These are phyloP conservation scores for Bipolaris cookei DNA, from an alignment of 2,329 filamentous ascomycete genomes.

Conservation along the genomic window DNA sequence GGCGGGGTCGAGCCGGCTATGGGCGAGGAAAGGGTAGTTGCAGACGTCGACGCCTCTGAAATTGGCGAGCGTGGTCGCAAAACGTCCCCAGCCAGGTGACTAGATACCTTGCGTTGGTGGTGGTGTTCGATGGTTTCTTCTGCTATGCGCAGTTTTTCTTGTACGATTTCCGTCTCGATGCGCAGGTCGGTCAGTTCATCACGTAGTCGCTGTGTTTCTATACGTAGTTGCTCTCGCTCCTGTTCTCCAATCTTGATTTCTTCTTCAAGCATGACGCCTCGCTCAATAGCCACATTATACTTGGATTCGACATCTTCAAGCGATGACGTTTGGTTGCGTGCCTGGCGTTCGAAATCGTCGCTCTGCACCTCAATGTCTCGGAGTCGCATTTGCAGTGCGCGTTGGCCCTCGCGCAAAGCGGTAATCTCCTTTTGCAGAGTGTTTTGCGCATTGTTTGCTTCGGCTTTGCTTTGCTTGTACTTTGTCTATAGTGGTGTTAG, in stretches of 20 bases:
- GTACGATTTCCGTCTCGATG: constrained; percentile 91
- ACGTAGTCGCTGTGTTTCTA: constrained; percentile 86
- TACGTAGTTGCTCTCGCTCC: constrained; percentile 85
- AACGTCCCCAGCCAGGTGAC: constrained; percentile 57
- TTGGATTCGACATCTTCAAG: constrained; percentile 97
- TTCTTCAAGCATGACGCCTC: constrained; percentile 90
- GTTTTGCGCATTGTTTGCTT: constrained; percentile 84
- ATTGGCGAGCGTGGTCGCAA: constrained; percentile 69
- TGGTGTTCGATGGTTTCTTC: constrained; percentile 59
- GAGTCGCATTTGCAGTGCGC: constrained; percentile 80
- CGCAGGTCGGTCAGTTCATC: constrained; percentile 93
- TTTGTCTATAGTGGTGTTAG: constrained; percentile 68
- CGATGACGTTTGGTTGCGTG: constrained; percentile 92
- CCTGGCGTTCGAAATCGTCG: constrained; percentile 97
- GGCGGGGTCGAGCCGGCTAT: constrained; percentile 87
- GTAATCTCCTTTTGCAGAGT: constrained; percentile 95
- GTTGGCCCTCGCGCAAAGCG: constrained; percentile 80
- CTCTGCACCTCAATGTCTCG: constrained; percentile 97
- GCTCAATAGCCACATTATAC: constrained; percentile 92
- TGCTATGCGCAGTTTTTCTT: constrained; percentile 86
- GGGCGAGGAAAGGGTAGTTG: constrained; percentile 85
- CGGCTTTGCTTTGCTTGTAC: constrained; percentile 91
- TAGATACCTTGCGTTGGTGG: constrained; percentile 58
- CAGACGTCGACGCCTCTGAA: constrained; percentile 78
- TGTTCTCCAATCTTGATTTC: constrained; percentile 91